Percentiles rank a stretch among this genome's conserved stretches.
phyloP scores from a whole-genome alignment of 306 rosid genomes.

The Fragaria iinumae region DNA sequence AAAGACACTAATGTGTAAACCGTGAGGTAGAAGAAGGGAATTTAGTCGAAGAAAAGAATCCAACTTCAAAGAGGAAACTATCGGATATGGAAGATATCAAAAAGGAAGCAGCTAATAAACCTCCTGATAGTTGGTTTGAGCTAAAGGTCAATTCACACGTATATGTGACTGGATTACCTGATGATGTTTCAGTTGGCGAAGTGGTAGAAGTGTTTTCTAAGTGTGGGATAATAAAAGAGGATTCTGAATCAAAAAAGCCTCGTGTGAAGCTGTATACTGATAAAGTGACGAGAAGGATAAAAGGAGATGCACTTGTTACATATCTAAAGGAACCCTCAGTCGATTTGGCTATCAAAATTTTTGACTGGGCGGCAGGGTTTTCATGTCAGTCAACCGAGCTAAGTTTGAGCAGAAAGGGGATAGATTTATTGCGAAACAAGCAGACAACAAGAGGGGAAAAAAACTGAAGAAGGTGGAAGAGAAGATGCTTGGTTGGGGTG shows the following conservation, averaged over 20 bases:
- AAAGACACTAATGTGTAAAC: conserved; percentile 39
- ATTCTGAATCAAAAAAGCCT: conserved; percentile 77
- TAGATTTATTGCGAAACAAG: conserved; percentile 74
- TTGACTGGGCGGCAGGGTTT: conserved; percentile 71
- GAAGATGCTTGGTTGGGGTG: conserved; percentile 98
- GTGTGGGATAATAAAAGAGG: conserved; percentile 98
- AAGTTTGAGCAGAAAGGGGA: conserved; percentile 98
- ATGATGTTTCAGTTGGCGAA: conserved; percentile 76
- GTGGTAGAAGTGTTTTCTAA: conserved; percentile 93
- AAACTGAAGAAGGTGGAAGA: conserved; percentile 88
- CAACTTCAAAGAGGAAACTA: conserved; percentile 66
- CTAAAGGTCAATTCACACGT: conserved; percentile 88
- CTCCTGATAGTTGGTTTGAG: conserved; percentile 97
- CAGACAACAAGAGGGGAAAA: conserved; percentile 79
- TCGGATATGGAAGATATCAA: conserved; percentile 51
- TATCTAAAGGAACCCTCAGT: conserved; percentile 98
- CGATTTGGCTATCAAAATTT: conserved; percentile 72
- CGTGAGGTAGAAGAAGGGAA: conserved; percentile 34
- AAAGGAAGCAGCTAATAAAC: conserved; percentile 84
- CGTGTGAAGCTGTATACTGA: conserved; percentile 91
- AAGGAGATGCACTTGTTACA: conserved; percentile 90
- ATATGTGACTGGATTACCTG: conserved; percentile 88
- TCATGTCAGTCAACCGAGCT: conserved; percentile 84
- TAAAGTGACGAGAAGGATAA: conserved; percentile 66
- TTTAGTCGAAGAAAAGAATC: background rate